Percentiles rank a stretch among this genome's conserved stretches.
phyloP scores from a whole-genome alignment of 2,329 filamentous ascomycete genomes.

The Chrysosporium keratinophilum region DNA sequence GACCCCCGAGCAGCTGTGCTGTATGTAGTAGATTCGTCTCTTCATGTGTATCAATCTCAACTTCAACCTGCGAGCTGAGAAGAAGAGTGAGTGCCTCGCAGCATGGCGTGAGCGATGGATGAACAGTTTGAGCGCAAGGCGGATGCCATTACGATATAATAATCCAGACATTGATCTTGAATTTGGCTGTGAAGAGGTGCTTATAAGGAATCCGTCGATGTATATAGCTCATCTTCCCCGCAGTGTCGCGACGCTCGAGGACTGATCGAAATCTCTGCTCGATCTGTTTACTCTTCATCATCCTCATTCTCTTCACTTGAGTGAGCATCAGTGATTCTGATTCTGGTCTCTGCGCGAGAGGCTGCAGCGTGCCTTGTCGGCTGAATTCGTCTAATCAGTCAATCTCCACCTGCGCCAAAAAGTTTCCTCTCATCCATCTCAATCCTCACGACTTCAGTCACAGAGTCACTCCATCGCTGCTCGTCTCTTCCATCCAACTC shows the following conservation, averaged over 20 bases:
- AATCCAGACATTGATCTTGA: conserved; percentile 1
- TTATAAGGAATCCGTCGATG: neutral
- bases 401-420: neutral
- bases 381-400: neutral
- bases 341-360: too few species aligned
- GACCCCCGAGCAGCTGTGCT: too few species aligned
- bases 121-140: conserved; percentile 1
- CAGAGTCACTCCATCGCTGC: too few species aligned
- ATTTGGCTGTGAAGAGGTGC: conserved; percentile 1
- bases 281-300: neutral
- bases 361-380: neutral
- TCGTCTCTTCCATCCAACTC: too few species aligned
- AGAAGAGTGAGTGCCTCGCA: too few species aligned
- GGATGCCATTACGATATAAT: neutral
- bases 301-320: too few species aligned
- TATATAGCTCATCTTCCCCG: neutral
- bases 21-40: too few species aligned
- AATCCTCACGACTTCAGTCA: too few species aligned
- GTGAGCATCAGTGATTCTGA: too few species aligned
- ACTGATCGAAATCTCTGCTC: neutral
- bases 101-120: too few species aligned
- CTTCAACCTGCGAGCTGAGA: too few species aligned
- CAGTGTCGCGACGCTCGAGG: neutral
- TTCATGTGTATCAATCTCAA: too few species aligned
- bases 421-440: neutral